Evolutionary conservation across 208 protist genomes (phyloP).

Genomic region (Trypanosoma lewisi): DNA sequence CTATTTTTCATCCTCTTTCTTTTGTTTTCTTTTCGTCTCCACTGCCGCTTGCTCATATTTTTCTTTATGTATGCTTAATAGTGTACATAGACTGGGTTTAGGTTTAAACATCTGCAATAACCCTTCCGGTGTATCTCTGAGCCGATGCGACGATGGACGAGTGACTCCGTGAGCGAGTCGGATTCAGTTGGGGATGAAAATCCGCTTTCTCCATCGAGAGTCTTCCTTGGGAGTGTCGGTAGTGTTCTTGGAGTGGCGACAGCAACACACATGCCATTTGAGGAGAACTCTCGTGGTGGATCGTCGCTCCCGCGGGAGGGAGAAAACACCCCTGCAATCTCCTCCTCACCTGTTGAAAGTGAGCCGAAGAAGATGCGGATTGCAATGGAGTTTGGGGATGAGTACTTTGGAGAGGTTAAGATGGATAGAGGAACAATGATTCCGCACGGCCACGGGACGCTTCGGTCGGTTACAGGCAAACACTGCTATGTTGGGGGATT

Average conservation of each 20-base stretch:
- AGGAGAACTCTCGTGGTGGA: not conserved
- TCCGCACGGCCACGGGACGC: conserved; percentile 66
- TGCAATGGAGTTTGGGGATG: conserved; percentile 52
- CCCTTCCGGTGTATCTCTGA: not conserved
- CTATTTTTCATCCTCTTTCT: not conserved
- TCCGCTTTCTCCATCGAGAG: conserved; percentile 8
- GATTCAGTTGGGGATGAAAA: conserved; percentile 19
- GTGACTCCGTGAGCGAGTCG: conserved; percentile 22
- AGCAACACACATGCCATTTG: not conserved
- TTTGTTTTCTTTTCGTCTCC: not conserved
- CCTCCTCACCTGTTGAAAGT: not conserved
- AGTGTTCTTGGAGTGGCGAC: not conserved
- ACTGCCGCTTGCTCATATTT: not conserved
- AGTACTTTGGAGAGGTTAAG: conserved; percentile 54
- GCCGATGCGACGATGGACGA: conserved; percentile 19
- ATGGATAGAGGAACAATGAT: conserved; percentile 31
- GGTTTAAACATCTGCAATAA: not conserved
- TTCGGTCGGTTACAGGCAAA: conserved; percentile 37
- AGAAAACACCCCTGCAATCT: not conserved
- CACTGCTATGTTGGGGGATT: conserved; percentile 72
- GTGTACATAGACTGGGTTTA: conserved; percentile 1
- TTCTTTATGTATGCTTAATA: not conserved
- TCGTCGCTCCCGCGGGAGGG: not conserved
- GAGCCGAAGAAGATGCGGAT: conserved; percentile 18
- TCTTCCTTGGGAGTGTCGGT: not conserved